A percentile compares a stretch with the other conserved stretches of the same genome.
These are phyloP conservation scores for Gnomoniopsis smithogilvyi DNA, from an alignment of 2,329 filamentous ascomycete species.

Conservation along the genomic window DNA sequence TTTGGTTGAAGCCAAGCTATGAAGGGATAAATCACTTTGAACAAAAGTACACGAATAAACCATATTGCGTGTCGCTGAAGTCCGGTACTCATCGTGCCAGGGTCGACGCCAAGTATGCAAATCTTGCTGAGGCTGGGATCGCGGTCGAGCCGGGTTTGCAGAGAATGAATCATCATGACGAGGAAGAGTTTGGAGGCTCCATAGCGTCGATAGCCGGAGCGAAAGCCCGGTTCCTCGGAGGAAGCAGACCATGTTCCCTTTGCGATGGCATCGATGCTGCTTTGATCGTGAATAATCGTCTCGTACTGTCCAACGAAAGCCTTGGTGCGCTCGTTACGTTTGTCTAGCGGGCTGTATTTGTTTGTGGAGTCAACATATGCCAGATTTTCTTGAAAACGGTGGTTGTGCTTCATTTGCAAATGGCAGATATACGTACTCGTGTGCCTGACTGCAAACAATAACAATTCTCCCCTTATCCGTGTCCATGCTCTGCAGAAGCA, in stretches of 20 bases:
- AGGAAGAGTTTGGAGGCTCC: conserved; percentile 29
- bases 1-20: too few relatives aligned
- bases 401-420: too few relatives aligned
- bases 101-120: conserved; percentile 29
- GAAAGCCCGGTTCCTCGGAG: conserved; percentile 19
- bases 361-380: too few relatives aligned
- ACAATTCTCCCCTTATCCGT: neutral
- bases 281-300: conserved; percentile 19
- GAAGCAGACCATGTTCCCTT: conserved; percentile 24
- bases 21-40: conserved; percentile 16
- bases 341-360: neutral
- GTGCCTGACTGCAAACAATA: neutral
- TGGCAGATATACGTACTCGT: neutral
- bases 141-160: conserved; percentile 24
- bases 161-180: conserved; percentile 31
- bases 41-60: conserved; percentile 17
- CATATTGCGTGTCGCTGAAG: conserved; percentile 21
- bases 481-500: conserved; percentile 20
- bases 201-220: conserved; percentile 28
- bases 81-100: conserved; percentile 28
- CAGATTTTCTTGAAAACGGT: too few relatives aligned
- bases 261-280: conserved; percentile 22
- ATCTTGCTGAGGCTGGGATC: conserved; percentile 28
- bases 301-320: conserved; percentile 19
- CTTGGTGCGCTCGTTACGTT: neutral